Conservation (phyloP, 192 early-diverging fungal genomes). For the Geosiphon pyriformis region DNA sequence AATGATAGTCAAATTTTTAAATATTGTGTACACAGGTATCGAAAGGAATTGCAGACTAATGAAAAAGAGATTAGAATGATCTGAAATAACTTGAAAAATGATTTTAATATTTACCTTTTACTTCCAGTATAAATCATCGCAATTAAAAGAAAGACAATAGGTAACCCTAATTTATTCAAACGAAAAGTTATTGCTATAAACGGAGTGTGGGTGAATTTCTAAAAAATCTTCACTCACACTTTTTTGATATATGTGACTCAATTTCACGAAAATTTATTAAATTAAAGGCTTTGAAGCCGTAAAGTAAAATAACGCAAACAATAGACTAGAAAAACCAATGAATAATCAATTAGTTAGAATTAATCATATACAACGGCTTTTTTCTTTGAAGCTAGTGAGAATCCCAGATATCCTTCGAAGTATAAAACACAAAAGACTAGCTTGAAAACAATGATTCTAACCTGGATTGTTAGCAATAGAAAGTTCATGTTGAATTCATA, state of each 20-base stretch:
- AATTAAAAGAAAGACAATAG: constrained; percentile 77
- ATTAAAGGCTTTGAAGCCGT: constrained; percentile 11
- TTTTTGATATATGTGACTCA: neutral
- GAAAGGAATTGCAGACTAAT: constrained; percentile 75
- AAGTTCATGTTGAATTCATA: constrained; percentile 85
- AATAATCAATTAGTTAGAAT: too few relatives aligned
- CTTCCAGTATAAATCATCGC: constrained; percentile 97
- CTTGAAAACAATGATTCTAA: constrained; percentile 9
- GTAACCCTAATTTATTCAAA: constrained; percentile 53
- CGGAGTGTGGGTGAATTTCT: neutral
- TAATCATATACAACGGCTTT: too few relatives aligned
- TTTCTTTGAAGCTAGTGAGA: neutral
- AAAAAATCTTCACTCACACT: neutral
- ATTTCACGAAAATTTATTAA: constrained; percentile 4
- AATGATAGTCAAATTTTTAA: constrained; percentile 99
- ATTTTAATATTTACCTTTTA: constrained; percentile 55
- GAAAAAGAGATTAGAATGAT: neutral
- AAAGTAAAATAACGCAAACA: constrained; percentile 5
- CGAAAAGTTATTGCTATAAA: neutral
- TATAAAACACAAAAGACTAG: neutral
- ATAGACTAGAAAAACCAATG: neutral
- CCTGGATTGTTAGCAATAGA: constrained; percentile 72
- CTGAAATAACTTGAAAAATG: neutral
- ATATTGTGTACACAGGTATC: constrained; percentile 94
- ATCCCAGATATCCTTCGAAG: neutral